Percentiles rank a stretch among this genome's conserved stretches.
These are phyloP conservation scores for Forsythia viridissima DNA, from an alignment of 257 asterid genomes.

Conservation along the genomic window DNA sequence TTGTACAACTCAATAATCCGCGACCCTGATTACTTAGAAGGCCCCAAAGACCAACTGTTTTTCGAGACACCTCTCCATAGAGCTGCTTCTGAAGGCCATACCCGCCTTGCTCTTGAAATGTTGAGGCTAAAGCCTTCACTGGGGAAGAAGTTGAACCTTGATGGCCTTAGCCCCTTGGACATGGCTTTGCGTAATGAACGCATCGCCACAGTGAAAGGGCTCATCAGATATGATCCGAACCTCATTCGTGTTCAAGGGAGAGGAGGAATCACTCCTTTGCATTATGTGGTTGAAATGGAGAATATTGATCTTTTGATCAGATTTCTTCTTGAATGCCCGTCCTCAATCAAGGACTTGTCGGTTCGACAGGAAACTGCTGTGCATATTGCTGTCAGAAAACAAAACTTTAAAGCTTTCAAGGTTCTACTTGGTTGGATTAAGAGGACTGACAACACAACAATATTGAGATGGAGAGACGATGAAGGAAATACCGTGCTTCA, in stretches of 20 bases:
- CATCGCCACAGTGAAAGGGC: neutral
- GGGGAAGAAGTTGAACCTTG: slow-evolving; percentile 28
- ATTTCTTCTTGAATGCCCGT: neutral
- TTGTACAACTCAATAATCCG: neutral
- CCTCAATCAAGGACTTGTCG: neutral
- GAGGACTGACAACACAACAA: neutral
- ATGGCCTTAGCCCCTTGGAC: slow-evolving; percentile 32
- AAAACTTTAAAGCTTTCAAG: neutral
- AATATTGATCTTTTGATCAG: too few species aligned
- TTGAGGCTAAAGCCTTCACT: slow-evolving; percentile 31
- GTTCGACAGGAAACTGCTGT: neutral
- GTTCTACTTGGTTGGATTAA: neutral
- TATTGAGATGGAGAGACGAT: too few species aligned
- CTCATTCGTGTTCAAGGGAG: too few species aligned
- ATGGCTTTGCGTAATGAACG: neutral
- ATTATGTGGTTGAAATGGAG: too few species aligned
- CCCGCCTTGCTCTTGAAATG: slow-evolving; percentile 25
- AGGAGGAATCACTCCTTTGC: too few species aligned
- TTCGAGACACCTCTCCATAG: slow-evolving; percentile 30
- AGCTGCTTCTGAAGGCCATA: slow-evolving; percentile 18
- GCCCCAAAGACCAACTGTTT: slow-evolving; percentile 13
- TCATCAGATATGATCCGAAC: neutral
- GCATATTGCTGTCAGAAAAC: neutral
- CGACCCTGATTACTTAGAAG: neutral
- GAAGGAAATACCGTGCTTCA: neutral